phyloP scores from a whole-genome alignment of 768 basidiomycete genomes.

The Clitopilus hobsonii region DNA sequence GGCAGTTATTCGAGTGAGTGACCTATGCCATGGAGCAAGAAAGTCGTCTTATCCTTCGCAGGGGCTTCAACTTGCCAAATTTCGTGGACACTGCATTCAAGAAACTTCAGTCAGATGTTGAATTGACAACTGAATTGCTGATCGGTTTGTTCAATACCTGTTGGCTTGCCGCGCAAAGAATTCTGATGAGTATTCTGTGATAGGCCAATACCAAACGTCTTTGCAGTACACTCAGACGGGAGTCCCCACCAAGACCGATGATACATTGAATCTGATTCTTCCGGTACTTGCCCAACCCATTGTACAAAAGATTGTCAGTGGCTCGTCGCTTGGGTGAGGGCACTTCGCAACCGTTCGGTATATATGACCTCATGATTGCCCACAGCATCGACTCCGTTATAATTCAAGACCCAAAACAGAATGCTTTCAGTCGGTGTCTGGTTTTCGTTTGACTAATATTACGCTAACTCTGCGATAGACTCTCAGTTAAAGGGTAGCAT shows the following conservation, averaged over 20 bases:
- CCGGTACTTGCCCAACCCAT: conserved; percentile 71
- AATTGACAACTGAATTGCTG: conserved; percentile 45
- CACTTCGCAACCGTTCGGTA: background rate
- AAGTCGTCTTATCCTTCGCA: conserved; percentile 17
- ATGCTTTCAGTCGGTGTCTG: conserved; percentile 46
- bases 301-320: conserved; percentile 65
- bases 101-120: conserved; percentile 56
- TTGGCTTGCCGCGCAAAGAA: background rate
- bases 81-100: conserved; percentile 68
- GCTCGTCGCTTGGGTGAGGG: conserved; percentile 47
- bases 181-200: no score
- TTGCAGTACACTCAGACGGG: conserved; percentile 54
- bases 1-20: background rate
- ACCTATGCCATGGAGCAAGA: background rate
- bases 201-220: conserved; percentile 61
- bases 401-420: conserved; percentile 53
- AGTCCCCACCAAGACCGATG: conserved; percentile 58
- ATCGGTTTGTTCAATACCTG: conserved; percentile 39
- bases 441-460: background rate
- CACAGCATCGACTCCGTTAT: conserved; percentile 53
- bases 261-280: conserved; percentile 56
- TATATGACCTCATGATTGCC: background rate
- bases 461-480: conserved; percentile 22
- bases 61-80: conserved; percentile 56
- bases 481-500: conserved; percentile 57